Conservation (phyloP, 2,329 filamentous ascomycete genomes). For the Diaporthe citrichinensis region DNA sequence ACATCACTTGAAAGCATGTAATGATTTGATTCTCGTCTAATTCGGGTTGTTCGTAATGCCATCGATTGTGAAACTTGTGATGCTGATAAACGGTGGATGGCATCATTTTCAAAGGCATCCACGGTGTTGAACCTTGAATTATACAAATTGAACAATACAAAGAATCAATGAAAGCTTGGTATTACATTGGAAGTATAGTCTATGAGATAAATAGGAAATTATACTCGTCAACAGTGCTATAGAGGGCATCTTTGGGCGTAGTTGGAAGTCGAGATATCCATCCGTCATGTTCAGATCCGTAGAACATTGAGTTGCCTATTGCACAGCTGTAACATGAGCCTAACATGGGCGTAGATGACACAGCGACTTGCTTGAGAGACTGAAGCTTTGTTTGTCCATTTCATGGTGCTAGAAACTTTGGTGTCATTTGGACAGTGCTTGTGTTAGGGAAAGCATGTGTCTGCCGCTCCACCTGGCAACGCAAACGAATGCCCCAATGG, state of each 20-base stretch:
- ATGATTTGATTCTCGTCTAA: neutral
- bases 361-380: no score
- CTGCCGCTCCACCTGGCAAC: neutral
- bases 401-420: neutral
- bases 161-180: neutral
- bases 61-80: neutral
- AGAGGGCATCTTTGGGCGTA: no score
- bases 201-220: no score
- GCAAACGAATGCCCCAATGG: neutral
- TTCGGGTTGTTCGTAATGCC: neutral
- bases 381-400: neutral
- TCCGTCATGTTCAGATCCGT: no score
- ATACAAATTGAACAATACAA: neutral
- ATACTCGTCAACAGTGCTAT: no score
- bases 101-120: neutral
- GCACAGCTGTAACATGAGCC: no score
- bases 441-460: neutral
- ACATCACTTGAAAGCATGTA: neutral
- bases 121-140: neutral
- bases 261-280: no score
- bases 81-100: neutral
- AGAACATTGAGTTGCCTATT: no score
- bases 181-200: neutral
- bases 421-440: neutral
- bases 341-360: no score